These are phyloP conservation scores for Mucor velutinosus DNA, from an alignment of 371 early-diverging fungal genomes.

Conservation along the genomic window DNA sequence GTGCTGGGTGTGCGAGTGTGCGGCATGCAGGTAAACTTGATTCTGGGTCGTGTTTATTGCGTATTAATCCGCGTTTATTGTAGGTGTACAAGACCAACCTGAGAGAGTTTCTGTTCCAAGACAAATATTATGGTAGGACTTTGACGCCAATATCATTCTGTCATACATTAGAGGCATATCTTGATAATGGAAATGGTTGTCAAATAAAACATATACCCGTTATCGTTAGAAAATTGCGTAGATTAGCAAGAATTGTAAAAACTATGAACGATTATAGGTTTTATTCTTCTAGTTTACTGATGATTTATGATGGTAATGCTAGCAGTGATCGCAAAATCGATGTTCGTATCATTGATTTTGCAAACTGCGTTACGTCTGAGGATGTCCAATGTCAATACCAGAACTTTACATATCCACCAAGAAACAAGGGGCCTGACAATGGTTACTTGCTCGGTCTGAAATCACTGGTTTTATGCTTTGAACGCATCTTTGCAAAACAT, in stretches of 20 bases:
- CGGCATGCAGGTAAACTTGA: conserved; percentile 86
- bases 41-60: not conserved
- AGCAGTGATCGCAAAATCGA: conserved; percentile 54
- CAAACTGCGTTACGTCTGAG: conserved; percentile 67
- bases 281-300: conserved; percentile 85
- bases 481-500: conserved; percentile 56
- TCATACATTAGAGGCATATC: conserved; percentile 77
- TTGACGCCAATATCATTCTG: conserved; percentile 77
- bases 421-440: conserved; percentile 68
- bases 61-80: not conserved
- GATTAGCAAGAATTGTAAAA: conserved; percentile 72
- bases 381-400: conserved; percentile 31
- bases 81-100: conserved; percentile 79
- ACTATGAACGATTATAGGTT: conserved; percentile 82
- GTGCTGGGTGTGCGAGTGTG: conserved; percentile 92
- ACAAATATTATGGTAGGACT: conserved; percentile 94
- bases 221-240: conserved; percentile 72
- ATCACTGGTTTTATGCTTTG: conserved; percentile 69
- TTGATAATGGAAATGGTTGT: conserved; percentile 79
- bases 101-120: conserved; percentile 73
- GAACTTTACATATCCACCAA: conserved; percentile 64
- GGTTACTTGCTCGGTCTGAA: conserved; percentile 78
- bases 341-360: conserved; percentile 94
- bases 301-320: conserved; percentile 50
- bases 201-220: conserved; percentile 81